Evolutionary conservation across 2,329 filamentous ascomycete genomes (phyloP).

Genomic region (Hypoxylon rubiginosum): DNA sequence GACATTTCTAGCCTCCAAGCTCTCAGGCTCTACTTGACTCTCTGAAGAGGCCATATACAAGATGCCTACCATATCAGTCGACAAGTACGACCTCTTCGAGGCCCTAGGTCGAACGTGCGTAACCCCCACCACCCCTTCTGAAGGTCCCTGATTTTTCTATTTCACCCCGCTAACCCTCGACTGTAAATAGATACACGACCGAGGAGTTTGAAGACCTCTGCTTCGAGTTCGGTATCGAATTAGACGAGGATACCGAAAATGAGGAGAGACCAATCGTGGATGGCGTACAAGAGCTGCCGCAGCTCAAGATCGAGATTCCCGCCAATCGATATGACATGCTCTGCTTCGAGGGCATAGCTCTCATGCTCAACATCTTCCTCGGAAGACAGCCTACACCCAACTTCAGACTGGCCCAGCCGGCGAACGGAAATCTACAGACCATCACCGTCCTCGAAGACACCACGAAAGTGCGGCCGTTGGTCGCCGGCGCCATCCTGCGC

Average conservation of each 20-base stretch:
- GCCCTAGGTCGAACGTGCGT: conserved; percentile 86
- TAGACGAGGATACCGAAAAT: conserved; percentile 86
- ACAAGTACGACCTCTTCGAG: conserved; percentile 96
- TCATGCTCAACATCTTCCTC: conserved; percentile 96
- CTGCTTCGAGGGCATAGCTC: conserved; percentile 95
- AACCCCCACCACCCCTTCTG: conserved; percentile 39
- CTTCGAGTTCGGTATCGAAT: conserved; percentile 98
- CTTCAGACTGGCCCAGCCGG: conserved; percentile 80
- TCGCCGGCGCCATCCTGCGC: conserved; percentile 89
- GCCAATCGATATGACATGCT: conserved; percentile 96
- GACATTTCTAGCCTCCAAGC: conserved; percentile 6
- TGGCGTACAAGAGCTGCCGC: conserved; percentile 82
- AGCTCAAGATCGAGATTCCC: conserved; percentile 98
- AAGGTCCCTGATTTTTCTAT: conserved; percentile 34
- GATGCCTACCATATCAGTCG: conserved; percentile 97
- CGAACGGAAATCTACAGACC: conserved; percentile 79
- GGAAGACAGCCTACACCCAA: conserved; percentile 81
- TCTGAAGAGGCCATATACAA: conserved; percentile 49
- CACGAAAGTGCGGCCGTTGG: conserved; percentile 83
- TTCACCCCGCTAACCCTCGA: conserved; percentile 41
- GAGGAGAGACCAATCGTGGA: conserved; percentile 42
- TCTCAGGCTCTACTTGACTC: conserved; percentile 27
- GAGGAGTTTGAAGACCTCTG: conserved; percentile 97
- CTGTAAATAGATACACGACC: conserved; percentile 78
- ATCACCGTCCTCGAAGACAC: conserved; percentile 85